Evolutionary conservation across 179 eudicot species (phyloP), one percentile per base, ranked within the genome.

Genomic region (Actinidia arguta): DNA sequence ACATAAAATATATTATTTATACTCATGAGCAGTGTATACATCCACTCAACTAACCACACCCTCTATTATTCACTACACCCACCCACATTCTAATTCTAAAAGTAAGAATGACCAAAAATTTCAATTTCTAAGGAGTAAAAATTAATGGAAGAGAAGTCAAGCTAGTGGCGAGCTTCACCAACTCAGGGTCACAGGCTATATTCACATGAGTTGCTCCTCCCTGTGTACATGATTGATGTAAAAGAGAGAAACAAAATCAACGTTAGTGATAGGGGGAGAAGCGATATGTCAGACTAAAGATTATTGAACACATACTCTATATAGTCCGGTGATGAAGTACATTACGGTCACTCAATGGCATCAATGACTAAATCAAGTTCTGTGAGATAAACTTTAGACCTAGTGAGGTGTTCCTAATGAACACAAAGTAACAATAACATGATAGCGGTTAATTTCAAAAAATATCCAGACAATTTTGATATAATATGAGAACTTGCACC

Each of bases 191-290:
- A 75, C 98, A 92, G 17, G 98, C 98, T 78, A 95, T 95, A 80
- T 95, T 98, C 82, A 94, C 95, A 88, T 91, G 98, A 86, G 94
- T 91, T 71, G 98, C 98, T 82, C 98, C 98, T 85, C 98, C 98
- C 98, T 95, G 91, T 76, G 36, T 31, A 31, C 36, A 2, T 71
- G 13, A 39, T 46, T 36, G 48, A 50, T 39, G 47, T n/a, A 10
- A 51, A 55, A 54, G 66, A 48, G 47, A 62, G 13, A 24, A 62
- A 61, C 52, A 9, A 78, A 63, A 66, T 25, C 27, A 50, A 50
- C 14, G 20, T 22, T 36, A 50, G n/a, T n/a, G 44, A 12, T 63
- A 3, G 27, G 51, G 46, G 44, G 61, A 12, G 25, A 4, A 13
- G 47, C 8, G 63, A 51, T n/a, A 24, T 14, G 5, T 76, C 25